These are phyloP conservation scores for Entomortierella lignicola DNA, from an alignment of 192 early-diverging fungal species.

Conservation along the genomic window DNA sequence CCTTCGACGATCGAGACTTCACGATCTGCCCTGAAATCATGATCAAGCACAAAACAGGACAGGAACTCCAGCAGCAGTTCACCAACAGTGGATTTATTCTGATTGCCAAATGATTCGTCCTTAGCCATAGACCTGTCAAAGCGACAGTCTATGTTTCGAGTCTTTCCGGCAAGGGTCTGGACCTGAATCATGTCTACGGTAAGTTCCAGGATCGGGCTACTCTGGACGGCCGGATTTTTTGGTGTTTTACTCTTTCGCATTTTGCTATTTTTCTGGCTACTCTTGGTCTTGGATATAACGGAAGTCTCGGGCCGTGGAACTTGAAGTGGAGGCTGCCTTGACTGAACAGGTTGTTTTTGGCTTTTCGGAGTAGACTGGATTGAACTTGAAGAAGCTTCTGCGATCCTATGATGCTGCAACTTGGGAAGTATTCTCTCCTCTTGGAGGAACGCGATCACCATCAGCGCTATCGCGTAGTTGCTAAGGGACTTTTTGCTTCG, in stretches of 20 bases:
- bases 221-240: background rate
- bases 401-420: background rate
- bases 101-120: background rate
- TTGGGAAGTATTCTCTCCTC: background rate
- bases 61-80: conserved; percentile 3
- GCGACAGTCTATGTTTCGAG: background rate
- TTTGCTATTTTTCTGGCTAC: background rate
- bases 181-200: background rate
- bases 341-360: background rate
- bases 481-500: background rate
- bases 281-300: background rate
- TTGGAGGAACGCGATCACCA: conserved; percentile 3
- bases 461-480: conserved; percentile 1
- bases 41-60: background rate
- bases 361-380: background rate
- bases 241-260: background rate
- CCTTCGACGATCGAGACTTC: background rate
- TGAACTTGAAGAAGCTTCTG: background rate
- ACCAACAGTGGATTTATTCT: background rate
- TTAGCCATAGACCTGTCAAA: background rate
- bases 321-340: no score
- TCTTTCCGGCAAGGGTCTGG: background rate
- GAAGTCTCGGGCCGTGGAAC: background rate
- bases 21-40: background rate
- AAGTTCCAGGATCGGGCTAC: background rate